These are phyloP conservation scores for Oxytropis ochrocephala DNA, from an alignment of 306 rosid species.

Conservation along the genomic window DNA sequence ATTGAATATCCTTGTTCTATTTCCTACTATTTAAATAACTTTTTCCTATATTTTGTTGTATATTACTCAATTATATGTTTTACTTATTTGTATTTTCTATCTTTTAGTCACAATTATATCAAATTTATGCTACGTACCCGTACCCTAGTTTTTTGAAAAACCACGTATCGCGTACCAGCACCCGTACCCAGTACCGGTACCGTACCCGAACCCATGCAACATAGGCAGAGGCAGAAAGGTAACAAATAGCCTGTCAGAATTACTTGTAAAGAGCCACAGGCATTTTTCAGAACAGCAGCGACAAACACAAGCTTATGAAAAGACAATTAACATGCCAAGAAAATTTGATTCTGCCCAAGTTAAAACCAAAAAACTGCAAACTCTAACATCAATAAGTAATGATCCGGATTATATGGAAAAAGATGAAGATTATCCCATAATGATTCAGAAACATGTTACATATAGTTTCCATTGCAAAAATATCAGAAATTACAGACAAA, in stretches of 20 bases:
- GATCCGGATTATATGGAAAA: background rate
- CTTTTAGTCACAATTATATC: too few relatives aligned
- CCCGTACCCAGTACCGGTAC: too few relatives aligned
- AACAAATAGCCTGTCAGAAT: background rate
- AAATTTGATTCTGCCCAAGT: background rate
- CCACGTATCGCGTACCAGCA: too few relatives aligned
- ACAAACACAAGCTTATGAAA: background rate
- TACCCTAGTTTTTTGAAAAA: too few relatives aligned
- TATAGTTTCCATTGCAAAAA: background rate
- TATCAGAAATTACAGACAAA: conserved; percentile 1
- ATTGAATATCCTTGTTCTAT: too few relatives aligned
- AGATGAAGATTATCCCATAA: background rate
- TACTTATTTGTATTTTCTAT: too few relatives aligned
- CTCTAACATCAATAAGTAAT: background rate
- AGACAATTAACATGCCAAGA: conserved; percentile 3
- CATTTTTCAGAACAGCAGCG: background rate
- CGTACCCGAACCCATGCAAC: too few relatives aligned
- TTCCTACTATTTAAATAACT: too few relatives aligned
- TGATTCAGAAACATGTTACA: background rate
- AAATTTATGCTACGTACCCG: too few relatives aligned
- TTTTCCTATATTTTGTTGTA: too few relatives aligned
- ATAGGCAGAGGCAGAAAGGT: background rate
- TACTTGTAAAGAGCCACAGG: conserved; percentile 10
- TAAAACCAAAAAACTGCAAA: background rate
- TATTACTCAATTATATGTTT: too few relatives aligned